Evolutionary conservation across 1,284 basidiomycete species (phyloP), one percentile per base, ranked within the genome.

Genomic region (Ustilago bromivora): DNA sequence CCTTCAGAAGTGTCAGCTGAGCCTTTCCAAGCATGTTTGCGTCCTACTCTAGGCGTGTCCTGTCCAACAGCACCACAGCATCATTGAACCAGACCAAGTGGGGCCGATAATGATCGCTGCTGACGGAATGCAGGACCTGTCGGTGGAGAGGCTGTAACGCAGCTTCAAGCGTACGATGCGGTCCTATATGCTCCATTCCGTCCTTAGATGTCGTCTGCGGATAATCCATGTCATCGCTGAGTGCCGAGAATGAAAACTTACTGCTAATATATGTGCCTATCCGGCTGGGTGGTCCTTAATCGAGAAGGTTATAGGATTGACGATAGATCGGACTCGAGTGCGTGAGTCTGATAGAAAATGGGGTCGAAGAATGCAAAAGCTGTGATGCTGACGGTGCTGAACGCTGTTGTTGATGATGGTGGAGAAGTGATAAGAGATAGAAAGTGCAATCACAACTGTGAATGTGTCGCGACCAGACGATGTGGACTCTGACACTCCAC

Each of bases 261-360:
- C 68, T 71, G 62, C 68, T 46, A 61, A 17, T 55, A 41, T 47
- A 41, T 61, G 54, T 71, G 68, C 68, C 71, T 65, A 53, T 31
- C 57, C 53, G 71, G 65, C 71, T 54, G 54, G 36, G 31, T 17
- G 40, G 35, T 49, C n/a, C n/a, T 66, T 9, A 23, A 32, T 51
- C 28, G 35, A 32, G 19, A 51, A 12, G n/a, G n/a, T 34, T 36
- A 38, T 40, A 11, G 52, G 19, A 53, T 23, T 28, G 53, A 12
- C 5, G 41, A 19, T 11, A 23, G 9, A 12, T 19, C 31, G n/a
- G 61, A 61, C 52, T 55, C 54, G n/a, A 36, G 23, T 12, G 12
- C 31, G 36, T 41, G 43, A 58, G 57, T 49, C 61, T 15, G 28
- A 49, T 47, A 38, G 31, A 13, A 15, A 31, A 31, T 62, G 36